Evolutionary conservation across 2,329 filamentous ascomycete species (phyloP).

Genomic region (Chalaropsis thielavioides): DNA sequence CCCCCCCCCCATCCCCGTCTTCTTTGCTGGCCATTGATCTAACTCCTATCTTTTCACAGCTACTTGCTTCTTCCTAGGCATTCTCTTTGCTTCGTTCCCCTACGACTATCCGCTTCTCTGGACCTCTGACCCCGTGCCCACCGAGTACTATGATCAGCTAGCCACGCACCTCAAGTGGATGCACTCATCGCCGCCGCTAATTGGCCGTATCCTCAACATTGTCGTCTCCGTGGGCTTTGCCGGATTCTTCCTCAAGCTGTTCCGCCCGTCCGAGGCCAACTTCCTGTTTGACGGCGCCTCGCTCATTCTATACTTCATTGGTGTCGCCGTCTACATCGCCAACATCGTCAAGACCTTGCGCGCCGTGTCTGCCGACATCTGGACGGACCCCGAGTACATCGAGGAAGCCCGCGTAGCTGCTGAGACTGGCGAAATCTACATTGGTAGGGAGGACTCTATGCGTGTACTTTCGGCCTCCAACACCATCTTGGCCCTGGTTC

Average conservation of each 20-base stretch:
- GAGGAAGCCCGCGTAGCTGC: slow-evolving; percentile 29
- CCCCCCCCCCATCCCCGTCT: slow-evolving; percentile 6
- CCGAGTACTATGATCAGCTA: slow-evolving; percentile 65
- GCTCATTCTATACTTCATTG: slow-evolving; percentile 69
- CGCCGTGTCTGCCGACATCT: slow-evolving; percentile 61
- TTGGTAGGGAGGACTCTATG: slow-evolving; percentile 77
- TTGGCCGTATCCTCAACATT: slow-evolving; percentile 86
- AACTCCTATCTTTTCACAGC: slow-evolving; percentile 32
- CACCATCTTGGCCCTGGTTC: slow-evolving; percentile 82
- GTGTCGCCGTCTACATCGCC: slow-evolving; percentile 80
- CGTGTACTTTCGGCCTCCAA: slow-evolving; percentile 88
- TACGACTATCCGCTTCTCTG: slow-evolving; percentile 90
- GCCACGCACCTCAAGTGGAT: slow-evolving; percentile 85
- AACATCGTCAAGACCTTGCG: slow-evolving; percentile 94
- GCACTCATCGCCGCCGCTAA: slow-evolving; percentile 79
- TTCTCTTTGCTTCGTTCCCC: slow-evolving; percentile 90
- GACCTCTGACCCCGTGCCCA: slow-evolving; percentile 49
- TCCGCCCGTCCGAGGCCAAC: slow-evolving; percentile 84
- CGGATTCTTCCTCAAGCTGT: slow-evolving; percentile 87
- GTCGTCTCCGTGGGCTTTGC: slow-evolving; percentile 74
- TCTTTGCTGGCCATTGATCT: neutral
- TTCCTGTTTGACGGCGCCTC: slow-evolving; percentile 84
- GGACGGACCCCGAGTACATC: slow-evolving; percentile 29
- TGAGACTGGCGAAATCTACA: slow-evolving; percentile 46
- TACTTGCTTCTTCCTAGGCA: slow-evolving; percentile 93